Percentiles rank a stretch among this genome's conserved stretches.
These are phyloP conservation scores for Acer yangbiense DNA, from an alignment of 345 rosid genomes.

Conservation along the genomic window DNA sequence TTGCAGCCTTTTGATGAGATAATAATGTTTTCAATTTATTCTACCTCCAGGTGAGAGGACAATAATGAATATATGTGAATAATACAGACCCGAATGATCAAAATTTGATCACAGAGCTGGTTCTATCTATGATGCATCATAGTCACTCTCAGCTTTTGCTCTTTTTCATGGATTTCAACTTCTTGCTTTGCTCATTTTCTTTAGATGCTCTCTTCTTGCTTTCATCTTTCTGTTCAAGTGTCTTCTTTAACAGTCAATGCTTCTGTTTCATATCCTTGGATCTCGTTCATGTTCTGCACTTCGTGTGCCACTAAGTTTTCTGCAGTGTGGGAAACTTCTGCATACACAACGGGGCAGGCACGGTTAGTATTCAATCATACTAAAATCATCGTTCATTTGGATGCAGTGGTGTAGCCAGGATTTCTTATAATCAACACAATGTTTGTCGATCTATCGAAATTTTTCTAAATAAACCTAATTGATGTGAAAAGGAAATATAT, in stretches of 20 bases:
- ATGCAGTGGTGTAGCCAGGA: no score
- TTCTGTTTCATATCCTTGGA: conserved; percentile 28
- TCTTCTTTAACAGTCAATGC: conserved; percentile 17
- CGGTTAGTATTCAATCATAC: not conserved
- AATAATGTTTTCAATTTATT: not conserved
- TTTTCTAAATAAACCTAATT: no score
- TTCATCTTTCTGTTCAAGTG: conserved; percentile 4
- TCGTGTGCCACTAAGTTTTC: not conserved
- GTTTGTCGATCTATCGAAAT: no score
- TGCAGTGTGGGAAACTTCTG: conserved; percentile 29
- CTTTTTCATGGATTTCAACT: conserved; percentile 26
- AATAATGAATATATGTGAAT: not conserved
- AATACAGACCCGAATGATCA: not conserved
- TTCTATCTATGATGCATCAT: conserved; percentile 17
- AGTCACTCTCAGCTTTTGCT: conserved; percentile 17
- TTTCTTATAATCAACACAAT: no score
- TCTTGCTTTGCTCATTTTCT: conserved; percentile 21
- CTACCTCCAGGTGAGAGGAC: not conserved
- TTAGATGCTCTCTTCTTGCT: conserved; percentile 20
- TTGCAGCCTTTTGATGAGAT: not conserved
- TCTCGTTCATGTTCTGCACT: conserved; percentile 15
- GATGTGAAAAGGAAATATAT: no score
- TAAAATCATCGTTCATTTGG: not conserved
- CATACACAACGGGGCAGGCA: not conserved
- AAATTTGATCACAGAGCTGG: not conserved